Conservation (phyloP, 2,329 filamentous ascomycete genomes). For the Trichoderma aggressivum region DNA sequence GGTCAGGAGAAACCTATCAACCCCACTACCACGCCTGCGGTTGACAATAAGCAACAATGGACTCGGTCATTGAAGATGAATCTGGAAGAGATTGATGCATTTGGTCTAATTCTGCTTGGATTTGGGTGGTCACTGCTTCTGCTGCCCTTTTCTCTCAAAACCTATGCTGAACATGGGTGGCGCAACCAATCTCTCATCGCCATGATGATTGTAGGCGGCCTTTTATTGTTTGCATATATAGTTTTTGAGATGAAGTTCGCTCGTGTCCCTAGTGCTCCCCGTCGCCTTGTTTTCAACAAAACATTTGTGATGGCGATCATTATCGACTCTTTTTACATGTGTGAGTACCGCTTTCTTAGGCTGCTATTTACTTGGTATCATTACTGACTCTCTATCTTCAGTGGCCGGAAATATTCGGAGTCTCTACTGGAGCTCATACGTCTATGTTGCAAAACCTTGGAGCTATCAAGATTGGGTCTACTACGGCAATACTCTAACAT, state of each 20-base stretch:
- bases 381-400: neutral
- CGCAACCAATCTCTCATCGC: conserved; percentile 41
- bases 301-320: conserved; percentile 31
- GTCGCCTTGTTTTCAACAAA: conserved; percentile 29
- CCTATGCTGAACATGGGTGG: conserved; percentile 40
- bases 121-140: conserved; percentile 56
- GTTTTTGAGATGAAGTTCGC: conserved; percentile 44
- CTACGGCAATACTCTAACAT: conserved; percentile 34
- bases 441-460: conserved; percentile 33
- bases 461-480: conserved; percentile 37
- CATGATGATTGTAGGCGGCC: conserved; percentile 39
- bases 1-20: neutral
- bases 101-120: conserved; percentile 45
- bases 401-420: conserved; percentile 33
- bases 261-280: conserved; percentile 26
- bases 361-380: neutral
- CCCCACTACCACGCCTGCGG: conserved; percentile 17
- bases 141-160: conserved; percentile 62
- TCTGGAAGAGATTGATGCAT: conserved; percentile 36
- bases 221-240: conserved; percentile 41
- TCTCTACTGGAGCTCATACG: conserved; percentile 32
- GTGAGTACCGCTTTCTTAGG: conserved; percentile 13
- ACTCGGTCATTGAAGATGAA: conserved; percentile 34
- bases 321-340: conserved; percentile 30
- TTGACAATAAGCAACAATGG: conserved; percentile 25